Evolutionary conservation across 2,329 filamentous ascomycete genomes (phyloP), one percentile per base, ranked within the genome.

Genomic region (Ceratocystis variospora): DNA sequence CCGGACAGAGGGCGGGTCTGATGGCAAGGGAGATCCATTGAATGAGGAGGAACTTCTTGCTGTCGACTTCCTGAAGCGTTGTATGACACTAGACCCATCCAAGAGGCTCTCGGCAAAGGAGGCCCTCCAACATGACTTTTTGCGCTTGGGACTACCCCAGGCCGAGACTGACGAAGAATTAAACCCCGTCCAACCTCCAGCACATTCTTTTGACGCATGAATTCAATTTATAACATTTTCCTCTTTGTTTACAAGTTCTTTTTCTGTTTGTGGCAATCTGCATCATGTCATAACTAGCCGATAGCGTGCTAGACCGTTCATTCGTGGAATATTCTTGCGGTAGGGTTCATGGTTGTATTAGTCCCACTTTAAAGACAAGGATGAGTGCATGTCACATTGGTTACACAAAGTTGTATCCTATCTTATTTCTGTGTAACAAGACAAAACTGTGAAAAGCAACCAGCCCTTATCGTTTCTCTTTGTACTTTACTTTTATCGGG

Each of bases 31-130:
- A 4, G 79, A 79, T 65, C 77, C 79, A 1, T 74, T 94, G 48
- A 81, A 79, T 0, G 76, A 79, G 0, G 87, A 90, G 28, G 90
- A 94, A 77, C 84, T 83, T 71, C 78, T 88, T 68, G 89, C 89
- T 0, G 80, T 93, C 0, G 79, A 83, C 53, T 94, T 95, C 72
- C 75, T 95, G 68, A 80, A 83, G 62, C 77, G 82, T 19, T 89
- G 89, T 71, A 81, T 95, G 73, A 89, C 94, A 66, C 78, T 92
- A 61, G 89, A 95, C 72, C 89, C 90, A 0, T 78, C 78, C 31
- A 85, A 83, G 74, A 79, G 90, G 31, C 89, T 93, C 67, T 89
- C 86, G 53, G 90, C 90, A 0, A 81, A 83, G 41, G 84, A 92
- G 71, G 90, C 90, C 0, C 74, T 95, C 61, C 74, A 82, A 62